These are phyloP conservation scores for Leccinum broughii DNA, from an alignment of 768 basidiomycete species.

Conservation along the genomic window DNA sequence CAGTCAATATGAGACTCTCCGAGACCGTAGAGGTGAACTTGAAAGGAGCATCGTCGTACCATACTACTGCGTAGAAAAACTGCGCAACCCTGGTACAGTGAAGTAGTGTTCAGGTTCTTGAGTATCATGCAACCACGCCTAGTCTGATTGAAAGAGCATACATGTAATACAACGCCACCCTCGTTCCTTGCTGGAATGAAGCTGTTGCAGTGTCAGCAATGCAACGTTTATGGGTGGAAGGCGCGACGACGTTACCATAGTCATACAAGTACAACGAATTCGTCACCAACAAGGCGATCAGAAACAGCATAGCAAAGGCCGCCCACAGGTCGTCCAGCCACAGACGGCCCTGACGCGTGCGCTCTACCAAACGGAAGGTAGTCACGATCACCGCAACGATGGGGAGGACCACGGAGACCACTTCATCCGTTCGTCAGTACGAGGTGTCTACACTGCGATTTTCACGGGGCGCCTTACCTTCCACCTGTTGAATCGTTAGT, in stretches of 20 bases:
- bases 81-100: not conserved
- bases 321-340: slow-evolving; percentile 5
- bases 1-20: not conserved
- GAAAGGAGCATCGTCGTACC: not conserved
- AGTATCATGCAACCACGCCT: not conserved
- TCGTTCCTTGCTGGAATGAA: not conserved
- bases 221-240: not conserved
- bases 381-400: slow-evolving; percentile 3
- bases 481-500: slow-evolving; percentile 5
- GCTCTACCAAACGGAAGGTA: slow-evolving; percentile 1
- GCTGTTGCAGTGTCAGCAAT: not conserved
- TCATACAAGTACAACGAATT: slow-evolving; percentile 4
- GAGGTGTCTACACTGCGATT: not conserved
- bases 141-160: not conserved
- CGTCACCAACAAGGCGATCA: not conserved
- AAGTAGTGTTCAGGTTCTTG: not conserved
- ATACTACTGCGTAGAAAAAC: slow-evolving; percentile 9
- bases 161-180: slow-evolving; percentile 4
- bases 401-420: not conserved
- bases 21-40: not conserved
- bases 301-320: slow-evolving; percentile 1
- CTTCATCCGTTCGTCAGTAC: slow-evolving; percentile 2
- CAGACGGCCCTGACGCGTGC: slow-evolving; percentile 1
- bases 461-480: not conserved
- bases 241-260: not conserved